Evolutionary conservation across 805 yeast genomes (phyloP), one percentile per base, ranked within the genome.

Genomic region (Yarrowia sp.): DNA sequence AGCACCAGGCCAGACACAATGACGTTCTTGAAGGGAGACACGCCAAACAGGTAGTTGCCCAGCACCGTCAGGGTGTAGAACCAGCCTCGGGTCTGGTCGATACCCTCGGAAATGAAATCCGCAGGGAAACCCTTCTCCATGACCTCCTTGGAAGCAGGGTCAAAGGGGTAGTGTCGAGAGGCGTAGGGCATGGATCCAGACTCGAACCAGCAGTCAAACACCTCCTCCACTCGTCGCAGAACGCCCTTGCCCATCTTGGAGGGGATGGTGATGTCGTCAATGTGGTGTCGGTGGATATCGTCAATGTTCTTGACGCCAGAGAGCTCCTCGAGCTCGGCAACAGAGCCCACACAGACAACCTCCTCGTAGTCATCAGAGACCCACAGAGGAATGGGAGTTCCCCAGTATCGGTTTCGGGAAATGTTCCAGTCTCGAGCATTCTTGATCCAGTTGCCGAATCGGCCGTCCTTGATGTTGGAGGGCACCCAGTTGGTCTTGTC

Each of bases 51-150:
- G 72, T 93, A 98, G 66, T 97, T 90, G 77, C 98, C 99, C 73
- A 95, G 83, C 28, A 95, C 97, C 51, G 96, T 88, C 76, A 95
- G 83, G 63, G 99, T 95, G 79, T 95, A 95, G 80, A 95, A 95
- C 99, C 99, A 95, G 76, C 99, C 99, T 85, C 99, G 90, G 66
- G 99, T 95, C 82, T 95, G 99, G 80, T 95, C 99, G 72, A 95
- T 84, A 80, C 99, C 99, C 83, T 95, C 99, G 67, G 97, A 88
- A 73, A 95, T 95, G 79, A 95, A 95, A 78, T 95, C 93, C 50
- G 97, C 99, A 53, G 99, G 99, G 87, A 90, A 96, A 55, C 89
- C 84, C 65, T 83, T 75, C 41, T 79, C 74, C 79, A 93, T 93
- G 55, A 76, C 76, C 14, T 90, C 92, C 75, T 85, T 78, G 74